phyloP scores from a whole-genome alignment of 352 stramenopile genomes.

The Nothophytophthora sp. region DNA sequence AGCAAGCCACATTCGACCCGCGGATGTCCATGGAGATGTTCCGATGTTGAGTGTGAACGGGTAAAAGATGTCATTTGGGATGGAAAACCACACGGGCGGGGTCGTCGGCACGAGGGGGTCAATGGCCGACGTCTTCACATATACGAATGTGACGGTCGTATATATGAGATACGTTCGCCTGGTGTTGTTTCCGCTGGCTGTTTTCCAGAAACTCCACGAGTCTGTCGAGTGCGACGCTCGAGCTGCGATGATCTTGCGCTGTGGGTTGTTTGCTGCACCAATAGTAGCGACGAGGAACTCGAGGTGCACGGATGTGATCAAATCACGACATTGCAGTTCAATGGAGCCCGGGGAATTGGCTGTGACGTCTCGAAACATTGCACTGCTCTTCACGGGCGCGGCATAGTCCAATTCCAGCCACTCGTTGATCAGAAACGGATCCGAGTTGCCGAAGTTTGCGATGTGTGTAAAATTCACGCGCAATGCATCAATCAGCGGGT shows the following conservation, averaged over 20 bases:
- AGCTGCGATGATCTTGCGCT: slow-evolving; percentile 48
- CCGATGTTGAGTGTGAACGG: slow-evolving; percentile 37
- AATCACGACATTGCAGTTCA: slow-evolving; percentile 28
- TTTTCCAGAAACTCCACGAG: slow-evolving; percentile 39
- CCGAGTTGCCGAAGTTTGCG: slow-evolving; percentile 42
- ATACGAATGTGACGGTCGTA: slow-evolving; percentile 37
- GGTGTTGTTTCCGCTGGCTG: slow-evolving; percentile 1
- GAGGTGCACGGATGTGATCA: slow-evolving; percentile 29
- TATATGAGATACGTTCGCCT: slow-evolving; percentile 29
- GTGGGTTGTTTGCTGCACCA: slow-evolving; percentile 25
- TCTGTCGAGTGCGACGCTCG: slow-evolving; percentile 31
- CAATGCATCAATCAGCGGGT: slow-evolving; percentile 18
- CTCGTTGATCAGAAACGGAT: slow-evolving; percentile 33
- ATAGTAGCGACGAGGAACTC: slow-evolving; percentile 46
- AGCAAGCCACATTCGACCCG: neutral
- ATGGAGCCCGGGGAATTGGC: slow-evolving; percentile 9
- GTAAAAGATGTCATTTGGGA: slow-evolving; percentile 55
- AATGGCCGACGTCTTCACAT: slow-evolving; percentile 12
- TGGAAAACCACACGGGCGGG: slow-evolving; percentile 53
- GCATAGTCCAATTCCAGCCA: slow-evolving; percentile 50
- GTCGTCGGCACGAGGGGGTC: slow-evolving; percentile 37
- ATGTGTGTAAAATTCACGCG: slow-evolving; percentile 43
- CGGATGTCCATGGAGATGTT: neutral
- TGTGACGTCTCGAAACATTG: slow-evolving; percentile 17
- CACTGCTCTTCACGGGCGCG: slow-evolving; percentile 13